Evolutionary conservation across 176 grass and related monocot species (phyloP), one percentile per base, ranked within the genome.

Genomic region (Cocos nucifera): DNA sequence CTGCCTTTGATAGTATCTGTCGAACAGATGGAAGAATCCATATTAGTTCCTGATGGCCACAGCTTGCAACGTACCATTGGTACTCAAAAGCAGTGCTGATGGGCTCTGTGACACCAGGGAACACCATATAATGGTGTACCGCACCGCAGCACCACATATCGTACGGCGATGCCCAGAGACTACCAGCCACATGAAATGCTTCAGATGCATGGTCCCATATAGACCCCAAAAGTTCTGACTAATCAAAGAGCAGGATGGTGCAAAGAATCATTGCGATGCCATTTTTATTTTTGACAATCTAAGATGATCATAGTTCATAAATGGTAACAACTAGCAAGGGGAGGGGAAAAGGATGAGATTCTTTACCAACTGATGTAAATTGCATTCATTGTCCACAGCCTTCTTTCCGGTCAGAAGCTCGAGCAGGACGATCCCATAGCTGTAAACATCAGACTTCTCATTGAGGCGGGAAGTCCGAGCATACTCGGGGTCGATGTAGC

Each of bases 401-500:
- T 75, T 96, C 57, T 83, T 87, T 19, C 92, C 92, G 5, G 92
- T 96, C n/a, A 96, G 75, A 64, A 96, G 53, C 78, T 96, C 92
- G 1, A 96, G 65, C 57, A 96, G 63, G 61, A 95, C 83, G 2
- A 90, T 71, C 18, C 91, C 91, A 2, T 90, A 95, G 69, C 86
- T 95, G 66, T 95, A 95, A 28, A 95, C 83, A 62, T 95, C 90
- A 0, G 79, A 89, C 66, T 95, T 95, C 72, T 95, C 90, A 1
- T 90, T 95, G 48, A 95, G 74, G 17, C 90, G 77, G 24, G 86
- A 89, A 6, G 86, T 95, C 4, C 83, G 79, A 7, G 91, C 91
- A 10, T 95, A 95, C 65, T 95, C 91, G 14, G 91, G 91, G 28
- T 95, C 91, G 24, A 95, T 95, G 57, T 90, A 95, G 15, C 91